These are phyloP conservation scores for Amauroascus niger DNA, from an alignment of 2,329 filamentous ascomycete species.

Conservation along the genomic window DNA sequence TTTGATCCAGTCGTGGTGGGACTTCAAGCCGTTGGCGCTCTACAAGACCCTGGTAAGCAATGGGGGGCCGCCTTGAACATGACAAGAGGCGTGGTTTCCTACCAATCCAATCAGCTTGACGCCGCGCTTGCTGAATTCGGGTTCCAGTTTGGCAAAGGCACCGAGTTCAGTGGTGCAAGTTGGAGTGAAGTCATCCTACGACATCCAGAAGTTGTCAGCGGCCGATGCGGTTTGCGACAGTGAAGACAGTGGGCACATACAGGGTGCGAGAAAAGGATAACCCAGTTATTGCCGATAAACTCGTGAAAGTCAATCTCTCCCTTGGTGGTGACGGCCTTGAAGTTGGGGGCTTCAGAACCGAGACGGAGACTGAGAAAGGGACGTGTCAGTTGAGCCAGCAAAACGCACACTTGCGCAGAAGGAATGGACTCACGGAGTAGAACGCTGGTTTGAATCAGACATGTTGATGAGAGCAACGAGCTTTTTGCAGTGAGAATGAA, in stretches of 20 bases:
- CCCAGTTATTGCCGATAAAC: conserved; percentile 61
- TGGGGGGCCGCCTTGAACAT: neutral
- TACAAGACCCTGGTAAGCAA: conserved; percentile 19
- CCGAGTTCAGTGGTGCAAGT: conserved; percentile 95
- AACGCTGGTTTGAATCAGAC: conserved; percentile 32
- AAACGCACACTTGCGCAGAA: neutral
- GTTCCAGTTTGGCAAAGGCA: conserved; percentile 79
- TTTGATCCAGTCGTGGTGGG: conserved; percentile 81
- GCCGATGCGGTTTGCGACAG: neutral
- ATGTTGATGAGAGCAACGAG: no score
- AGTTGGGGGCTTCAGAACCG: conserved; percentile 58
- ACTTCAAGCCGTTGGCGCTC: conserved; percentile 71
- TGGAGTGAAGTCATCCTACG: conserved; percentile 66
- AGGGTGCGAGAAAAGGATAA: conserved; percentile 62
- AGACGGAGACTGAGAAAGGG: conserved; percentile 46
- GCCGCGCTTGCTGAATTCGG: conserved; percentile 74
- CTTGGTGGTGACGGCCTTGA: conserved; percentile 57
- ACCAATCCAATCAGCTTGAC: conserved; percentile 84
- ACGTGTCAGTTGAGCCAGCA: neutral
- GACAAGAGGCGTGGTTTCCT: conserved; percentile 14
- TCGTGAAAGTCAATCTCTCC: conserved; percentile 62
- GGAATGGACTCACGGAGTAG: conserved; percentile 31
- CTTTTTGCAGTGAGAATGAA: neutral
- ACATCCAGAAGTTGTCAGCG: neutral
- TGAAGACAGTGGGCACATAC: conserved; percentile 25